A percentile compares a stretch with the other conserved stretches of the same genome.
Evolutionary conservation across 768 basidiomycete species (phyloP).

Genomic region (Psilocybe tampanensis): DNA sequence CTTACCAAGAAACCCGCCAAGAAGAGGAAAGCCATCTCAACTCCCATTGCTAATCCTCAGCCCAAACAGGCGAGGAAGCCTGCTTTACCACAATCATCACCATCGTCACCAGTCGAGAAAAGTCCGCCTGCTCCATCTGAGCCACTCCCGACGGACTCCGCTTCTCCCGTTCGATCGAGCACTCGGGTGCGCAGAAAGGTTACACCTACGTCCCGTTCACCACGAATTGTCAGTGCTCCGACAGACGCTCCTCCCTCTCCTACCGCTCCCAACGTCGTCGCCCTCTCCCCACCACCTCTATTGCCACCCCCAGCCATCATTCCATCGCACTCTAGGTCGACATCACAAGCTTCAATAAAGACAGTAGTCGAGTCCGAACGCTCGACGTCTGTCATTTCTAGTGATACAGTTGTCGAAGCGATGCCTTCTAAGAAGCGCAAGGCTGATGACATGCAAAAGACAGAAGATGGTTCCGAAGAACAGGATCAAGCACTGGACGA

Average conservation of each 20-base stretch:
- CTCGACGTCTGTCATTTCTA: conserved; percentile 41
- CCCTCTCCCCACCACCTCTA: background rate
- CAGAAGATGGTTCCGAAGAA: conserved; percentile 6
- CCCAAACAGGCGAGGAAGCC: conserved; percentile 4
- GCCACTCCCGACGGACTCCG: background rate
- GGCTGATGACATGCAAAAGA: conserved; percentile 15
- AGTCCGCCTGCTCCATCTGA: background rate
- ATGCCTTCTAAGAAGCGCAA: conserved; percentile 24
- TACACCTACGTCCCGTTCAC: conserved; percentile 13
- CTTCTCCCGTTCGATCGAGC: conserved; percentile 5
- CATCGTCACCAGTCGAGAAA: conserved; percentile 1
- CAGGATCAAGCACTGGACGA: background rate
- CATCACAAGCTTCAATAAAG: conserved; percentile 37
- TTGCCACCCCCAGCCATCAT: conserved; percentile 3
- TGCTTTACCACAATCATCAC: background rate
- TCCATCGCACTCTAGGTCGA: conserved; percentile 36
- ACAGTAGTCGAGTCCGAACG: conserved; percentile 34
- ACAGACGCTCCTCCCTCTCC: conserved; percentile 6
- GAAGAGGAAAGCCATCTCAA: background rate
- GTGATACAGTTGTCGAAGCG: conserved; percentile 36
- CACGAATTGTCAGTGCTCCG: conserved; percentile 4
- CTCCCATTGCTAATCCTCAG: conserved; percentile 8
- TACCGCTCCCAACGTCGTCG: background rate
- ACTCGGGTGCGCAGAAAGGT: conserved; percentile 18
- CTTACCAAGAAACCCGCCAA: background rate